Evolutionary conservation across 2,329 filamentous ascomycete species (phyloP).

Genomic region (Domatiomyces catenatus): DNA sequence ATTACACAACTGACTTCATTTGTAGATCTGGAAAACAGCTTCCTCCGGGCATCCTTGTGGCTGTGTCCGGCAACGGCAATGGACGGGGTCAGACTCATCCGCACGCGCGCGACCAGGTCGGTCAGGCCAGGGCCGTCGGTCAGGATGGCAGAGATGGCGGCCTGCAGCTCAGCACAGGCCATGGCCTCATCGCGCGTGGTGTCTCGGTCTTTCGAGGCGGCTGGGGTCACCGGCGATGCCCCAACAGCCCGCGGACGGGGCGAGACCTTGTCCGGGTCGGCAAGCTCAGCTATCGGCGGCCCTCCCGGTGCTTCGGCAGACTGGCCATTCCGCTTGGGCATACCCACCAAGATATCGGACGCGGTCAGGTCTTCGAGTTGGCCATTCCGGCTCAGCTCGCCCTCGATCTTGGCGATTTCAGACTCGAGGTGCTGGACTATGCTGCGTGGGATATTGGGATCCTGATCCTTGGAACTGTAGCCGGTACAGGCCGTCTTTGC

Average conservation of each 20-base stretch:
- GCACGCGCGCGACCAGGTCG: constrained; percentile 20
- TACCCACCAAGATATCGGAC: constrained; percentile 17
- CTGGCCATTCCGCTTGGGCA: constrained; percentile 16
- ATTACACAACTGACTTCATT: constrained; percentile 16
- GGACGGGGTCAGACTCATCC: constrained; percentile 23
- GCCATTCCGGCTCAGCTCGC: constrained; percentile 18
- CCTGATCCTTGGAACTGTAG: constrained; percentile 18
- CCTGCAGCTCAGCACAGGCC: constrained; percentile 18
- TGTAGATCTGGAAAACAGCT: constrained; percentile 7
- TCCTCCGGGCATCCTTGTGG: constrained; percentile 11
- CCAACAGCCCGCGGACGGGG: constrained; percentile 4
- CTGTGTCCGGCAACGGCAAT: constrained; percentile 14
- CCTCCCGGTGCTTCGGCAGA: constrained; percentile 5
- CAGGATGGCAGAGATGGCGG: constrained; percentile 19
- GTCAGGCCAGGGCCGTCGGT: constrained; percentile 19
- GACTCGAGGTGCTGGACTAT: constrained; percentile 23
- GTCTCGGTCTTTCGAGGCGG: constrained; percentile 6
- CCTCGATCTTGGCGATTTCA: constrained; percentile 23
- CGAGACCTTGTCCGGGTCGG: constrained; percentile 4
- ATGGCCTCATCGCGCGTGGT: constrained; percentile 18
- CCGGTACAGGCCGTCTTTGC: constrained; percentile 20
- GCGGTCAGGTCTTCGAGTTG: constrained; percentile 17
- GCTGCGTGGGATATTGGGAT: constrained; percentile 20
- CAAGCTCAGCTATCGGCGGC: constrained; percentile 10
- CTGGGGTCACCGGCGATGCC: neutral